Percentiles rank a stretch among this genome's conserved stretches.
phyloP scores from a whole-genome alignment of 2,329 filamentous ascomycete species.

The Phialemonium atrogriseum region DNA sequence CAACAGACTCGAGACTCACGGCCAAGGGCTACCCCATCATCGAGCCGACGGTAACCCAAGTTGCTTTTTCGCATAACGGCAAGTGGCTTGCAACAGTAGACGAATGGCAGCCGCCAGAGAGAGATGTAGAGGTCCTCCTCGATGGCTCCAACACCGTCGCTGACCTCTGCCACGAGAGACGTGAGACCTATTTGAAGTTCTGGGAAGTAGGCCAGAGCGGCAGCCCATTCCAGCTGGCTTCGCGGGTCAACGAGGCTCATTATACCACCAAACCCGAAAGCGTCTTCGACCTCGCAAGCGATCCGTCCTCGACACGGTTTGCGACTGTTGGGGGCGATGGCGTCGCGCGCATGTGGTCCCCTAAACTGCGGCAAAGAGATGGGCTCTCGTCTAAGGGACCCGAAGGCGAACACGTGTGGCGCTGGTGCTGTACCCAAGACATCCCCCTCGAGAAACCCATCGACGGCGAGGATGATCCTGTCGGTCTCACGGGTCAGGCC shows the following conservation, averaged over 20 bases:
- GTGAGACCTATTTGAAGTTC: constrained; percentile 82
- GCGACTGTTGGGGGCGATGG: constrained; percentile 80
- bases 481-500: constrained; percentile 21
- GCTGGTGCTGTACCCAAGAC: constrained; percentile 63
- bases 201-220: constrained; percentile 61
- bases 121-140: constrained; percentile 56
- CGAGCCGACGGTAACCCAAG: constrained; percentile 68
- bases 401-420: constrained; percentile 51
- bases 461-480: constrained; percentile 23
- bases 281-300: constrained; percentile 65
- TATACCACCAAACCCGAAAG: constrained; percentile 43
- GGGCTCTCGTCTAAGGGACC: constrained; percentile 56
- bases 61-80: constrained; percentile 73
- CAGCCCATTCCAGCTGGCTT: constrained; percentile 64
- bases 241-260: constrained; percentile 80
- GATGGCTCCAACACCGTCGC: constrained; percentile 25
- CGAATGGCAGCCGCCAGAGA: constrained; percentile 70
- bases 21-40: constrained; percentile 62
- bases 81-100: constrained; percentile 88
- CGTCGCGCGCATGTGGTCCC: constrained; percentile 72
- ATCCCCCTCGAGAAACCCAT: constrained; percentile 39
- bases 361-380: constrained; percentile 59
- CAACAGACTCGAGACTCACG: constrained; percentile 70
- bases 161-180: constrained; percentile 41
- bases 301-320: constrained; percentile 63